Percentiles rank a stretch among this genome's conserved stretches.
These are phyloP conservation scores for Phalaenopsis equestris DNA, from an alignment of 106 monocot species.

Conservation along the genomic window DNA sequence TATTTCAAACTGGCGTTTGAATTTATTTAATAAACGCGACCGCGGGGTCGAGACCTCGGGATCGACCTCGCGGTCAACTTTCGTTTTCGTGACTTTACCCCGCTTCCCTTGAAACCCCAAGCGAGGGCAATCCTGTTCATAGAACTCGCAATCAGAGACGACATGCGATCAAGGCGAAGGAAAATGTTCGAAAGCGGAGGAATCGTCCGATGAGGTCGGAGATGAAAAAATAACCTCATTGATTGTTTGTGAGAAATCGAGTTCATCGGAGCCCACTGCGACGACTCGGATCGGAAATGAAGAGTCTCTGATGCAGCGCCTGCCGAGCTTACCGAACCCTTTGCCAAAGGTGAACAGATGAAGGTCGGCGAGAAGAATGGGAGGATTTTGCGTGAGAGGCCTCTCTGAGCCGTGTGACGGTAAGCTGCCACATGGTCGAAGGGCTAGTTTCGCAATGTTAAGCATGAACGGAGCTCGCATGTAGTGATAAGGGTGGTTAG, in stretches of 20 bases:
- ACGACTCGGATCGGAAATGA: conserved; percentile 23
- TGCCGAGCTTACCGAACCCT: not conserved
- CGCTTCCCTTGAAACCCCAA: no score
- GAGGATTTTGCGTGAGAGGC: not conserved
- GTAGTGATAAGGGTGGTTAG: not conserved
- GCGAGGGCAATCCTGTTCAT: no score
- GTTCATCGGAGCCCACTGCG: conserved; percentile 41
- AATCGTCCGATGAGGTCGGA: no score
- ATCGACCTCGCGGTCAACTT: no score
- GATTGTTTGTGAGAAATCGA: conserved; percentile 24
- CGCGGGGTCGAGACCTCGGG: no score
- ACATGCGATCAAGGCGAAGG: no score
- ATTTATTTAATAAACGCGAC: no score
- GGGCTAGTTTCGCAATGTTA: conserved; percentile 36
- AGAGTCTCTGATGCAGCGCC: not conserved
- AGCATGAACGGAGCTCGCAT: conserved; percentile 17
- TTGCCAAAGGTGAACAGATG: conserved; percentile 8
- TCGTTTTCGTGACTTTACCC: no score
- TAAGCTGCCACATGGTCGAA: conserved; percentile 32
- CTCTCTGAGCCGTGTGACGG: conserved; percentile 7
- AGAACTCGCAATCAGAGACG: no score
- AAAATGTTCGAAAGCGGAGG: no score
- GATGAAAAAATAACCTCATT: conserved; percentile 15
- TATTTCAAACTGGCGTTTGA: no score
- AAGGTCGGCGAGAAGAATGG: conserved; percentile 6